Evolutionary conservation across 345 rosid species (phyloP), one percentile per base, ranked within the genome.

Genomic region (Eucalyptus regnans): DNA sequence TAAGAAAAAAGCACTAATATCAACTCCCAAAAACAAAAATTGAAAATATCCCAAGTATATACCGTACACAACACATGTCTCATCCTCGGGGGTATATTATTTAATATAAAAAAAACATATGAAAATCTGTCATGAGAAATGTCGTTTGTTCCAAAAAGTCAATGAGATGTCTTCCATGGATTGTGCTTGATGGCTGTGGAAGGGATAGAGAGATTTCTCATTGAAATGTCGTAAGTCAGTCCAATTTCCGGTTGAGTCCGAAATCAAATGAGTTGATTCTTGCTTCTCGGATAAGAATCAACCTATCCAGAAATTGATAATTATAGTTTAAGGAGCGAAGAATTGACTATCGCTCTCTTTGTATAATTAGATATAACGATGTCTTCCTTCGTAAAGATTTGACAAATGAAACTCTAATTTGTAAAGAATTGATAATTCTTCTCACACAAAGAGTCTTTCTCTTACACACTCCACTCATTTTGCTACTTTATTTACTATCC

Each of bases 191-290:
- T n/a, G 10, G 10, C 18, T 1, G 0, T 2, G 2, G 76, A n/a
- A n/a, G 76, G 20, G 9, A 64, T 16, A 15, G 17, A 64, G 41
- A 64, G 20, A 64, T 8, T 31, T 64, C 76, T 64, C 41, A 64
- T 7, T 7, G 20, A 64, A 64, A 7, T 14, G 10, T n/a, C 6
- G 6, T 17, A 2, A 15, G 18, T n/a, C 1, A 0, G 37, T n/a
- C 18, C 0, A 14, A 1, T 64, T 64, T 8, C 0, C 1, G 7
- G 2, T 8, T n/a, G 10, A 33, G 37, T 64, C 18, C 3, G 0
- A 0, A 5, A 64, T 2, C 11, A 52, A 4, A 56, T 7, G 33
- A 4, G 76, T 4, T 1, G 2, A 17, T 64, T n/a, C 20, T 0
- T 31, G 0, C 5, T 64, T 64, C 20, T 13, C 7, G 10, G 9